Evolutionary conservation across 176 grass and related monocot species (phyloP).

Genomic region (Alloteropsis semialata): DNA sequence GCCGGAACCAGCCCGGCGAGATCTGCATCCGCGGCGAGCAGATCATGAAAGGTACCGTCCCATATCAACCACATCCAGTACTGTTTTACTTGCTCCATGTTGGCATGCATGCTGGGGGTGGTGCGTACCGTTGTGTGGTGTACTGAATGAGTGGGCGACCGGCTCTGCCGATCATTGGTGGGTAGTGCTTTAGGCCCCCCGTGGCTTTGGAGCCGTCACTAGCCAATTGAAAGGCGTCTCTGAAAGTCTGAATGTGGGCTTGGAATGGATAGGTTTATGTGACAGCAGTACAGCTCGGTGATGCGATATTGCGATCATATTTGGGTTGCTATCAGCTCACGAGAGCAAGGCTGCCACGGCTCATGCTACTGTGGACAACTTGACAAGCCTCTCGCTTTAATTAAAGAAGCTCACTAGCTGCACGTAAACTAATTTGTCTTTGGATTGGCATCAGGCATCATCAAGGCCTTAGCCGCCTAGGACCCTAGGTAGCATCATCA

Average conservation of each 20-base stretch:
- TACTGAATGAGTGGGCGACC: neutral
- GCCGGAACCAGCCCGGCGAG: constrained; percentile 65
- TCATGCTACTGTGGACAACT: neutral
- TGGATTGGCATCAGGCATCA: neutral
- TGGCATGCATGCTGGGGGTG: neutral
- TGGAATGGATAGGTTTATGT: neutral
- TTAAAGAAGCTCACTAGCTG: neutral
- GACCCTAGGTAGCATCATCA: neutral
- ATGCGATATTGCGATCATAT: neutral
- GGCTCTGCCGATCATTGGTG: neutral
- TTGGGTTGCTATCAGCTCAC: neutral
- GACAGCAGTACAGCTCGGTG: neutral
- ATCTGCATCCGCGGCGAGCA: constrained; percentile 93
- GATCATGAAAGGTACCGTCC: constrained; percentile 86
- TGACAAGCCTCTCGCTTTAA: neutral
- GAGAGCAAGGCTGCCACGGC: neutral
- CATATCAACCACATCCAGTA: neutral
- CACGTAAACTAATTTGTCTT: neutral
- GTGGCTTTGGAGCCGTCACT: neutral
- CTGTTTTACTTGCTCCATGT: neutral
- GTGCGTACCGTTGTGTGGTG: neutral
- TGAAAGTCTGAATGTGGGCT: neutral
- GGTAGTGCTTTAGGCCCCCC: neutral
- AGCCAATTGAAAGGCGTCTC: neutral
- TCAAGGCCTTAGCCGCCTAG: neutral